phyloP scores from a whole-genome alignment of 768 basidiomycete genomes.

The Holtermanniella nyarrowii region DNA sequence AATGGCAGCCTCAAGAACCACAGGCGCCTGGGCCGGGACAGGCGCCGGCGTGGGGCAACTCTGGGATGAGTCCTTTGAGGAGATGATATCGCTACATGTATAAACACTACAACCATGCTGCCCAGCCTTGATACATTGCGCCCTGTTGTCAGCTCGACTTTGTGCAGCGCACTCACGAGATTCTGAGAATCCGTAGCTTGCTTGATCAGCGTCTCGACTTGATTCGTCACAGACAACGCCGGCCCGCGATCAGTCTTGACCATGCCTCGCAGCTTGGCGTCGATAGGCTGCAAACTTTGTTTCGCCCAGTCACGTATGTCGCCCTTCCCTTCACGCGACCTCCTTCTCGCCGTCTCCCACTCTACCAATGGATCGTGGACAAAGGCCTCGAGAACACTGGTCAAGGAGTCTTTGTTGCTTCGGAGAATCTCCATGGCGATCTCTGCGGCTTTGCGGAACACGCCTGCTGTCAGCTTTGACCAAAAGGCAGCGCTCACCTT shows the following conservation, averaged over 20 bases:
- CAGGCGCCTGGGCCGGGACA: conserved; percentile 2
- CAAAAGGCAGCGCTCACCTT: conserved; percentile 49
- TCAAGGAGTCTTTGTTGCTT: conserved; percentile 81
- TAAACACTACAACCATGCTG: conserved; percentile 55
- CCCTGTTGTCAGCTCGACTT: conserved; percentile 45
- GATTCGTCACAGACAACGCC: conserved; percentile 61
- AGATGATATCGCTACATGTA: conserved; percentile 7
- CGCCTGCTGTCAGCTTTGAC: conserved; percentile 48
- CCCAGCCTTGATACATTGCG: conserved; percentile 86
- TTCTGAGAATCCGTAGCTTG: conserved; percentile 69
- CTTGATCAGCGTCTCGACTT: conserved; percentile 84
- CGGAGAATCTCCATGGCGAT: conserved; percentile 77
- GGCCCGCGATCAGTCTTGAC: conserved; percentile 8
- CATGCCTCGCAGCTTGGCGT: conserved; percentile 56
- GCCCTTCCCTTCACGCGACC: conserved; percentile 7
- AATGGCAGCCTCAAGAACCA: too few relatives aligned
- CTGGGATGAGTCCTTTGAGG: conserved; percentile 32
- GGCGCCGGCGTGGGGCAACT: conserved; percentile 8
- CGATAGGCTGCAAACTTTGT: conserved; percentile 66
- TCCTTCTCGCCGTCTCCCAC: conserved; percentile 56
- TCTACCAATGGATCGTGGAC: conserved; percentile 94
- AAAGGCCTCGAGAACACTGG: conserved; percentile 93
- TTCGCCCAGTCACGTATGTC: conserved; percentile 62
- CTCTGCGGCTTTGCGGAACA: conserved; percentile 83
- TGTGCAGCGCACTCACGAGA: conserved; percentile 47